These are phyloP conservation scores for Eremomyces bilateralis DNA, from an alignment of 495 filamentous ascomycete species.

Conservation along the genomic window DNA sequence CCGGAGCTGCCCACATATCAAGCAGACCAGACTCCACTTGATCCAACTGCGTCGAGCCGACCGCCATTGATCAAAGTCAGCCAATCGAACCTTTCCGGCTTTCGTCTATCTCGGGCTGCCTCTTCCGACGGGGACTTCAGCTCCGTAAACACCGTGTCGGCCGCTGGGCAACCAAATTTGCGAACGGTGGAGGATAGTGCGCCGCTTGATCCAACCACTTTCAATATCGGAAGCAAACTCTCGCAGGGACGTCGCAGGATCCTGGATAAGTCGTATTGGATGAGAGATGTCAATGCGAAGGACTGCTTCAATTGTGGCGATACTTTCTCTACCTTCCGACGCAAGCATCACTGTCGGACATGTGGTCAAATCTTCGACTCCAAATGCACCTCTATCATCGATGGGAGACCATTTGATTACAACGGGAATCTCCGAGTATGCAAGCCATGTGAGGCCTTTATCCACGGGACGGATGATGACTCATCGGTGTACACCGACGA, in stretches of 20 bases:
- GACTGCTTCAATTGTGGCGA: constrained; percentile 88
- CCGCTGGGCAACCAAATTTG: constrained; percentile 9
- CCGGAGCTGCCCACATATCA: not conserved
- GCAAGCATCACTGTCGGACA: constrained; percentile 89
- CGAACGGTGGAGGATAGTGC: constrained; percentile 7
- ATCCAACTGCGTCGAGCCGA: constrained; percentile 4
- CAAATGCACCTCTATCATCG: constrained; percentile 79
- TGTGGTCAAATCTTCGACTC: constrained; percentile 96
- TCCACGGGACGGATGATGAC: constrained; percentile 73
- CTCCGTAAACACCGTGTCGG: constrained; percentile 8
- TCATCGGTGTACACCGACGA: constrained; percentile 76
- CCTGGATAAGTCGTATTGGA: constrained; percentile 91
- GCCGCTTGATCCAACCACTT: constrained; percentile 1
- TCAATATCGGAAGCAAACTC: constrained; percentile 26
- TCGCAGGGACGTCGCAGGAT: constrained; percentile 61
- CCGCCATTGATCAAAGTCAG: constrained; percentile 23
- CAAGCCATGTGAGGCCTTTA: constrained; percentile 83
- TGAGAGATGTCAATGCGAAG: constrained; percentile 95
- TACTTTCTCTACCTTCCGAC: constrained; percentile 76
- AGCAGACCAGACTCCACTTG: not conserved
- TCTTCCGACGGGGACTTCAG: constrained; percentile 28
- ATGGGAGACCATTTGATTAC: constrained; percentile 73
- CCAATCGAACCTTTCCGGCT: constrained; percentile 26
- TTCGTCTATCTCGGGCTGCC: constrained; percentile 35
- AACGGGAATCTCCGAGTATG: constrained; percentile 72